phyloP scores from a whole-genome alignment of 306 rosid species.

The Lathyrus sativus region DNA sequence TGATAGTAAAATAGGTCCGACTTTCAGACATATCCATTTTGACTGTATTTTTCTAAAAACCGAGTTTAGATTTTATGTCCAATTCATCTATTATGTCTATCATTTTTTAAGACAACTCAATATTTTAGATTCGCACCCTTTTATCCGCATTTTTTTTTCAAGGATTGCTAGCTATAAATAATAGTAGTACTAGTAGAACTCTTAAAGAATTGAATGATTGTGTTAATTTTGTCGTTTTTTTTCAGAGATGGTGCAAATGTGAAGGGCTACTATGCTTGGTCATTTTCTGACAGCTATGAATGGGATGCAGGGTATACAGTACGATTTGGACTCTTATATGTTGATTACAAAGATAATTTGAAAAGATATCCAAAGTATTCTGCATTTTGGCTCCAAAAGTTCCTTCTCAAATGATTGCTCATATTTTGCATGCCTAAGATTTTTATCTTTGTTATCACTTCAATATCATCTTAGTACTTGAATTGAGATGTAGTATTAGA shows the following conservation, averaged over 20 bases:
- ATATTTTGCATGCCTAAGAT: constrained; percentile 4
- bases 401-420: constrained; percentile 33
- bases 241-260: constrained; percentile 50
- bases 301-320: constrained; percentile 62
- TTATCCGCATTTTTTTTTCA: no score
- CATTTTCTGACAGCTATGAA: constrained; percentile 55
- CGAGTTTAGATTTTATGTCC: no score
- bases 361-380: constrained; percentile 53
- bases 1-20: no score
- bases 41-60: no score
- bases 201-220: no score
- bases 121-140: no score
- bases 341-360: constrained; percentile 47
- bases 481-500: no score
- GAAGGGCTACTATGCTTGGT: constrained; percentile 56
- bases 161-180: no score
- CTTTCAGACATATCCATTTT: no score
- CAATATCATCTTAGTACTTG: background rate
- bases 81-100: no score
- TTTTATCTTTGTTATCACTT: background rate
- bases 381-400: constrained; percentile 58
- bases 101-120: no score
- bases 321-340: constrained; percentile 51
- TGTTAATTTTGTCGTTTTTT: background rate
- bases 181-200: no score